These are phyloP conservation scores for Pleurozium schreberi DNA, from an alignment of 225 moss, liverwort and hornwort genomes.

Conservation along the genomic window DNA sequence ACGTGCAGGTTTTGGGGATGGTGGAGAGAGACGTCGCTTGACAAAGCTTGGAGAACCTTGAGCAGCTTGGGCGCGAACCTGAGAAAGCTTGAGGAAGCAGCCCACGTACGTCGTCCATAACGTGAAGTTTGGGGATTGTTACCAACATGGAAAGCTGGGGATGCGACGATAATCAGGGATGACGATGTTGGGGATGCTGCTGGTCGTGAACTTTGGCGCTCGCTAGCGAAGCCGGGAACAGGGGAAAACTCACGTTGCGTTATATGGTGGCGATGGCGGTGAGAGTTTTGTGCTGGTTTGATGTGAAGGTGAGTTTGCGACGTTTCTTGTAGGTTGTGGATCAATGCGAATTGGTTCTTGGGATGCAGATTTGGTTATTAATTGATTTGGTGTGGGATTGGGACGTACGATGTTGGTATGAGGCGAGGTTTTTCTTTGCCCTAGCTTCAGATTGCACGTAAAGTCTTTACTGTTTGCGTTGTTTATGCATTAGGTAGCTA, in stretches of 20 bases:
- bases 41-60: background rate
- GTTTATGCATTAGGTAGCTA: background rate
- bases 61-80: background rate
- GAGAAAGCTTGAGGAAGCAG: background rate
- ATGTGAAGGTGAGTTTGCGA: background rate
- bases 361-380: background rate
- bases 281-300: background rate
- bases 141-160: background rate
- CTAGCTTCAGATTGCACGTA: constrained; percentile 11
- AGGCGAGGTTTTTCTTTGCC: background rate
- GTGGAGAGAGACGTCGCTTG: background rate
- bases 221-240: background rate
- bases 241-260: background rate
- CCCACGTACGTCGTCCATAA: background rate
- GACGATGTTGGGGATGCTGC: background rate
- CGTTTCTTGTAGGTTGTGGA: background rate
- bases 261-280: background rate
- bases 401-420: background rate
- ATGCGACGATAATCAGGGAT: background rate
- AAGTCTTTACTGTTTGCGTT: background rate
- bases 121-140: background rate
- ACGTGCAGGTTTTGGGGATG: constrained; percentile 6
- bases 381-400: background rate
- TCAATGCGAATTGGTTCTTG: background rate
- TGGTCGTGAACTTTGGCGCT: background rate